phyloP scores from a whole-genome alignment of 116 monocot genomes.

The Posidonia oceanica region DNA sequence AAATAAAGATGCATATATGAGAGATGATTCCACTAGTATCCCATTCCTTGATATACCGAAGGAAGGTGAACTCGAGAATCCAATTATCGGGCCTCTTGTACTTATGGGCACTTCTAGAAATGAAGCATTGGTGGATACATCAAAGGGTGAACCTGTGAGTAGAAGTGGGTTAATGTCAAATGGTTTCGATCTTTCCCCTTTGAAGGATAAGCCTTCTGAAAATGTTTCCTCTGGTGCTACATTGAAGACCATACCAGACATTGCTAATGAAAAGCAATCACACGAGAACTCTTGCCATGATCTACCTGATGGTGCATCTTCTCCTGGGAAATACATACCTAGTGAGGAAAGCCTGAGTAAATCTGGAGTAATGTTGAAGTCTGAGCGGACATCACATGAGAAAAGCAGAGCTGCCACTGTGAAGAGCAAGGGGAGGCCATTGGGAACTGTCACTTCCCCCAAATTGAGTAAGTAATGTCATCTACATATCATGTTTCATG shows the following conservation, averaged over 20 bases:
- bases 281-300: background rate
- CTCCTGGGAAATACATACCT: background rate
- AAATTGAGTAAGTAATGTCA: background rate
- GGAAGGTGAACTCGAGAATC: background rate
- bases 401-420: background rate
- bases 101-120: background rate
- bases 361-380: background rate
- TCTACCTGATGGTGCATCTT: background rate
- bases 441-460: background rate
- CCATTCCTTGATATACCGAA: background rate
- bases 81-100: background rate
- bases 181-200: background rate
- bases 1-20: background rate
- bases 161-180: background rate
- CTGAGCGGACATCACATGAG: background rate
- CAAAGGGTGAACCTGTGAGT: background rate
- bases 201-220: background rate
- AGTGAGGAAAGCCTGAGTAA: background rate
- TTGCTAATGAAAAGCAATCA: background rate
- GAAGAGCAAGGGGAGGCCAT: background rate
- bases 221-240: background rate
- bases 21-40: background rate
- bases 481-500: background rate
- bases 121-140: background rate
- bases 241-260: background rate